Base-by-base conservation (phyloP, 2,329 filamentous ascomycete genomes). In the Rutstroemia sp. region DNA sequence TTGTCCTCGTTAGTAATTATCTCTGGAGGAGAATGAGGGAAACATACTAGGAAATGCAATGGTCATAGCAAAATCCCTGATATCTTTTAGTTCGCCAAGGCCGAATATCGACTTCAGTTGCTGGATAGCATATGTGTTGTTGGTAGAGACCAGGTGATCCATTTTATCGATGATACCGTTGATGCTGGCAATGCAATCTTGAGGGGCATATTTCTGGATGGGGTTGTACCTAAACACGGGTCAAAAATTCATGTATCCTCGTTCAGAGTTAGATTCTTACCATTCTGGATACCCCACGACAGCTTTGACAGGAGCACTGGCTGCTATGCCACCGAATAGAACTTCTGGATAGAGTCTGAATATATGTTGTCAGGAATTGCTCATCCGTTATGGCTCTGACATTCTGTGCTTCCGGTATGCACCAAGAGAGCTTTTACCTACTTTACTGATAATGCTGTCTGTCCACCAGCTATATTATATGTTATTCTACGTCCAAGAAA, bases 121-220 rank as follows among this genome's bases (percentile, higher is more conserved):
- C 30, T 73, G 64, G 44, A 78, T 73, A 2, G 73, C 76, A 23
- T 63, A 57, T 1, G 68, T 69, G 46, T 78, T 72, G 3, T 73
- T 73, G 3, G 70, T 69, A 5, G 67, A 65, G 19, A 79, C 68
- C 2, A 81, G 69, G 3, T 65, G 59, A 59, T 81, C 78, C 21
- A 78, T 73, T 41, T 78, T 78, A 48, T 76, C 75, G 19, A 79
- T 64, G 48, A 79, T 78, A 25, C 67, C 68, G 61, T 77, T 75
- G 61, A 79, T 74, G 38, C 76, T 73, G 3, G 72, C 69, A 5
- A 79, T 69, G 56, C 76, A 79, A 60, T 79, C 76, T 53, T 74
- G 70, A 0, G 77, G 76, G 0, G 70, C 77, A 54, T 71, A 77
- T 59, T 75, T 76, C 53, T 77, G 73, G 37, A 79, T 76, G 0